Conservation (phyloP, 176 grass and related monocot species). For the Zea mays region DNA sequence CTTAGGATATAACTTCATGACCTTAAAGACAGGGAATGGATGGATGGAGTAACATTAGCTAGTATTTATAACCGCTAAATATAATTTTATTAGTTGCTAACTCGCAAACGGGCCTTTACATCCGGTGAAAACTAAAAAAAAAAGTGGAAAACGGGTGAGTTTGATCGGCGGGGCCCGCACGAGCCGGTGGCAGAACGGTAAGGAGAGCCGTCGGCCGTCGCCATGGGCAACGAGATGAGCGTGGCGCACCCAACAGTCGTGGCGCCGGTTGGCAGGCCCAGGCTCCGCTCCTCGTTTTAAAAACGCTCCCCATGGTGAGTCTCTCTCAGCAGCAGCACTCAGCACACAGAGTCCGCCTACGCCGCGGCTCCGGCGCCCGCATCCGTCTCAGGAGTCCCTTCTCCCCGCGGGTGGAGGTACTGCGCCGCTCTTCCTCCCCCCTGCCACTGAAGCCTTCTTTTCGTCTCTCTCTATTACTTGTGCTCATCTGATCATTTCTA, state of each 20-base stretch:
- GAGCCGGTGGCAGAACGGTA: conserved; percentile 11
- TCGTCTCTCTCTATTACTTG: neutral
- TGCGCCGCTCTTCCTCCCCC: neutral
- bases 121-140: too few relatives aligned
- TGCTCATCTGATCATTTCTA: neutral
- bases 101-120: too few relatives aligned
- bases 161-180: conserved; percentile 29
- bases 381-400: neutral
- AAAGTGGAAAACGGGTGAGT: neutral
- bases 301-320: conserved; percentile 16
- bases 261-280: neutral
- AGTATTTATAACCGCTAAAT: too few relatives aligned
- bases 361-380: conserved; percentile 1
- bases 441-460: neutral
- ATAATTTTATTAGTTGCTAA: too few relatives aligned
- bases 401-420: conserved; percentile 23
- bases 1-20: too few relatives aligned
- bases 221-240: conserved; percentile 10
- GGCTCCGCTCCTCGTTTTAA: conserved; percentile 39
- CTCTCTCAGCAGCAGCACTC: neutral
- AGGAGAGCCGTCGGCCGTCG: neutral
- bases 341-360: neutral
- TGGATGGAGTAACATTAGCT: too few relatives aligned
- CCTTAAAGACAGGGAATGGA: too few relatives aligned
- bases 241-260: conserved; percentile 30